Percentiles rank a stretch among this genome's conserved stretches.
phyloP scores from a whole-genome alignment of 2,329 filamentous ascomycete species.

The Ceratocystiopsis brevicomis region DNA sequence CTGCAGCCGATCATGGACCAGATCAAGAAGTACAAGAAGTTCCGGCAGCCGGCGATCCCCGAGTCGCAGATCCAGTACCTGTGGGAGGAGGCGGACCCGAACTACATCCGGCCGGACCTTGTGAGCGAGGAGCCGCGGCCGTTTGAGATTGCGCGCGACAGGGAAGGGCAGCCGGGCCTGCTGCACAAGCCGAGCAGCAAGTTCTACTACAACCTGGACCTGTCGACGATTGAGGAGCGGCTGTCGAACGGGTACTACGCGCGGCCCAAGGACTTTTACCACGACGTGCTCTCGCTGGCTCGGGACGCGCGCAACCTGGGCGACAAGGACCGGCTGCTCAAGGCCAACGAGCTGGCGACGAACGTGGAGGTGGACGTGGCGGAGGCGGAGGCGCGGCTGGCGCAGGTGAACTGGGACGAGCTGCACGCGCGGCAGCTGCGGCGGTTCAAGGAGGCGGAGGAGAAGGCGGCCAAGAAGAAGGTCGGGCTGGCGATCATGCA shows the following conservation, averaged over 20 bases:
- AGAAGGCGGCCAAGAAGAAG: slow-evolving; percentile 43
- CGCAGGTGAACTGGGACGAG: slow-evolving; percentile 60
- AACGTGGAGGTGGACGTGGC: slow-evolving; percentile 91
- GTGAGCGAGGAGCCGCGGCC: slow-evolving; percentile 42
- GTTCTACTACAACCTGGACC: slow-evolving; percentile 89
- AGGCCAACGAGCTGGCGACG: slow-evolving; percentile 75
- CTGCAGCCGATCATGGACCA: slow-evolving; percentile 96
- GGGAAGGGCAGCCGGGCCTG: slow-evolving; percentile 58
- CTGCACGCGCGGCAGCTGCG: slow-evolving; percentile 57
- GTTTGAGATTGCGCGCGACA: slow-evolving; percentile 63
- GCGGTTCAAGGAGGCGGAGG: slow-evolving; percentile 38
- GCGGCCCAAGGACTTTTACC: slow-evolving; percentile 71
- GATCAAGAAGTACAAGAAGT: slow-evolving; percentile 84
- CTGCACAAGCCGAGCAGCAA: slow-evolving; percentile 58
- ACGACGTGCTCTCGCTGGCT: slow-evolving; percentile 66
- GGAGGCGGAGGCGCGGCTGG: slow-evolving; percentile 38
- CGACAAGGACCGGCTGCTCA: slow-evolving; percentile 67
- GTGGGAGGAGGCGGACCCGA: slow-evolving; percentile 65
- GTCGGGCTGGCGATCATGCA: slow-evolving; percentile 34
- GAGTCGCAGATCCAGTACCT: slow-evolving; percentile 60
- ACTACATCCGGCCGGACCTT: slow-evolving; percentile 41
- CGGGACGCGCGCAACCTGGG: slow-evolving; percentile 68
- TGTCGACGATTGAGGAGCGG: slow-evolving; percentile 85
- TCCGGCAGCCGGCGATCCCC: slow-evolving; percentile 62
- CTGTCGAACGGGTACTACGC: slow-evolving; percentile 93